Base-by-base conservation (phyloP, 1,284 basidiomycete genomes). In the Xerocomus minutiporus region DNA sequence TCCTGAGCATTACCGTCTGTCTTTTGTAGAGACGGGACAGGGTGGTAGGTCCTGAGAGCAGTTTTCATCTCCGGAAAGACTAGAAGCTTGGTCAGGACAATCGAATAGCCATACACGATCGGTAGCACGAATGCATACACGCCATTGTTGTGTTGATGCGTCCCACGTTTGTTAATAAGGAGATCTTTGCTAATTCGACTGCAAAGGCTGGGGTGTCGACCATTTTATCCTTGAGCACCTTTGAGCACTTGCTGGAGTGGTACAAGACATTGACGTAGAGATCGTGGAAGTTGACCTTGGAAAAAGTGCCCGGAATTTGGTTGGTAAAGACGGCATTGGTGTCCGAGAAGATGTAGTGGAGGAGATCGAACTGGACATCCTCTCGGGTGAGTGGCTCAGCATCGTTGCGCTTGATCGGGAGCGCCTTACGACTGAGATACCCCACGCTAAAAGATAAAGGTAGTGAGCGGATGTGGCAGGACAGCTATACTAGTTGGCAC, bases 121-220 rank as follows among this genome's bases (percentile, higher is more conserved):
- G 9, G 54, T 54, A 46, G 51, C 48, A 52, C 43, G 12, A 50
- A 54, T 58, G 62, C 60, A 55, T 64, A 92, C 90, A 95, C 53
- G 93, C 93, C 80, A 94, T 87, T 31, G 93, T 95, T 25, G 93
- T 95, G 66, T 95, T 96, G 68, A 96, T 91, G 53, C 92, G 78
- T n/a, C 93, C 93, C 46, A 94, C 86, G 63, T 96, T 96, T 47
- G 93, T 90, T 43, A 96, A 76, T 28, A 96, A 75, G 40, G 89
- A 88, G 42, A 94, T 81, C 74, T 90, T 93, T 48, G 84, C 88
- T 59, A 93, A 83, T 69, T 93, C 91, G 52, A 85, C 75, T 3
- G 84, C 88, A 67, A 92, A 95, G 15, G 82, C 81, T 32, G 88
- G 87, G 2, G 82, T 86, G 51, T 89, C 86, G 43, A 82, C 65